These are phyloP conservation scores for Uromyces viciae-fabae DNA, from an alignment of 1,284 basidiomycete species.

Conservation along the genomic window DNA sequence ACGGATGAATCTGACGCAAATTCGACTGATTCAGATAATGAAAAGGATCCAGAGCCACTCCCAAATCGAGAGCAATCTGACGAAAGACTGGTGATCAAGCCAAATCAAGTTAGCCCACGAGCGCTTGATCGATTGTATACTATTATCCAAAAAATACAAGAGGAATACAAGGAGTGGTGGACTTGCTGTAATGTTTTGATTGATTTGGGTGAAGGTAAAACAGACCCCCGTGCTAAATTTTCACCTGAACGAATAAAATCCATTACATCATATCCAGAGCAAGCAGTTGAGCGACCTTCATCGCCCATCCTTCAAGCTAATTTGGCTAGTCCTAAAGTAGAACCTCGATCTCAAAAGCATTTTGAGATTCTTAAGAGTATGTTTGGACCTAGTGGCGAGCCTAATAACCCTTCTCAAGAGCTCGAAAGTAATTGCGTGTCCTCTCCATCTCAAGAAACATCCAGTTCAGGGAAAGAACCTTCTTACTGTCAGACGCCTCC, in stretches of 20 bases:
- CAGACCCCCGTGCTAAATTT: conserved; percentile 15
- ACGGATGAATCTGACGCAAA: conserved; percentile 8
- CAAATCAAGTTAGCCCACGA: conserved; percentile 31
- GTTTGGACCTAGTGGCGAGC: conserved; percentile 27
- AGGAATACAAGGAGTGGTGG: conserved; percentile 43
- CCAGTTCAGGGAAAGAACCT: no score
- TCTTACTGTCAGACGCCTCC: conserved; percentile 18
- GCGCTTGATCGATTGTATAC: conserved; percentile 14
- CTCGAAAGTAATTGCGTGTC: not conserved
- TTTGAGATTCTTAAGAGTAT: conserved; percentile 44
- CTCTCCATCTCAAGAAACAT: not conserved
- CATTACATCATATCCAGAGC: not conserved
- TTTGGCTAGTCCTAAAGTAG: not conserved
- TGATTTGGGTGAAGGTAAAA: conserved; percentile 43
- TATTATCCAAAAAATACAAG: conserved; percentile 30
- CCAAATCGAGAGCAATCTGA: not conserved
- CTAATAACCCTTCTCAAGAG: not conserved
- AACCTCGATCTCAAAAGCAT: conserved; percentile 16
- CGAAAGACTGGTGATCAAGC: not conserved
- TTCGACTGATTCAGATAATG: conserved; percentile 26
- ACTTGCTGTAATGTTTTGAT: conserved; percentile 42
- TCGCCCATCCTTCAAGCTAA: not conserved
- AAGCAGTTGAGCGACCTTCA: not conserved
- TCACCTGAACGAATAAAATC: not conserved
- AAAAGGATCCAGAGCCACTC: conserved; percentile 9